phyloP scores from a whole-genome alignment of 495 filamentous ascomycete genomes.

The Immersiella caudata region DNA sequence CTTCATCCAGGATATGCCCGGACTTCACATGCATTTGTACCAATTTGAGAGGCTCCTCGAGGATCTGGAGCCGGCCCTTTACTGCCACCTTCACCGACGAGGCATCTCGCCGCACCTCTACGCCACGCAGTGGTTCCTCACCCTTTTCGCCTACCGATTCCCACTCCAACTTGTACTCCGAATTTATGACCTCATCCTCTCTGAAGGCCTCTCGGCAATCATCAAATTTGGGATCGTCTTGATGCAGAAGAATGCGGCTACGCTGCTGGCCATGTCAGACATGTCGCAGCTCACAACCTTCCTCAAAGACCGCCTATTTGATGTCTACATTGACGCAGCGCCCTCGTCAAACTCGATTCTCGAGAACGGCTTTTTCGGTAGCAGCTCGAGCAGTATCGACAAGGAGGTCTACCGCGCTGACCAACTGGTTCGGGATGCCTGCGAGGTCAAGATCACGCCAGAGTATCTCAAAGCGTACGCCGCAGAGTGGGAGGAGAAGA shows the following conservation, averaged over 20 bases:
- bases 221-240: constrained; percentile 91
- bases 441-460: constrained; percentile 80
- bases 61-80: constrained; percentile 90
- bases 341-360: constrained; percentile 85
- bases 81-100: constrained; percentile 89
- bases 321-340: constrained; percentile 93
- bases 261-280: constrained; percentile 83
- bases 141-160: constrained; percentile 98
- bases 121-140: constrained; percentile 98
- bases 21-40: constrained; percentile 88
- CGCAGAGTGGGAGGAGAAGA: constrained; percentile 89
- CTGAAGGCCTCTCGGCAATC: constrained; percentile 90
- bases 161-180: constrained; percentile 93
- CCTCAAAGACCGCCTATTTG: constrained; percentile 91
- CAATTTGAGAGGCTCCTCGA: constrained; percentile 95
- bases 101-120: constrained; percentile 90
- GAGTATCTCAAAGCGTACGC: constrained; percentile 80
- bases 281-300: constrained; percentile 85
- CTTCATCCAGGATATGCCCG: constrained; percentile 95
- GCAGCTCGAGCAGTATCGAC: constrained; percentile 76
- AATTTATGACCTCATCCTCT: constrained; percentile 95
- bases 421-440: constrained; percentile 89
- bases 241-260: constrained; percentile 87
- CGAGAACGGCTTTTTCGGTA: constrained; percentile 97
- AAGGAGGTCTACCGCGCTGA: constrained; percentile 97